Base-by-base conservation (phyloP, 805 yeast genomes). In the Saccharomyces jurei region DNA sequence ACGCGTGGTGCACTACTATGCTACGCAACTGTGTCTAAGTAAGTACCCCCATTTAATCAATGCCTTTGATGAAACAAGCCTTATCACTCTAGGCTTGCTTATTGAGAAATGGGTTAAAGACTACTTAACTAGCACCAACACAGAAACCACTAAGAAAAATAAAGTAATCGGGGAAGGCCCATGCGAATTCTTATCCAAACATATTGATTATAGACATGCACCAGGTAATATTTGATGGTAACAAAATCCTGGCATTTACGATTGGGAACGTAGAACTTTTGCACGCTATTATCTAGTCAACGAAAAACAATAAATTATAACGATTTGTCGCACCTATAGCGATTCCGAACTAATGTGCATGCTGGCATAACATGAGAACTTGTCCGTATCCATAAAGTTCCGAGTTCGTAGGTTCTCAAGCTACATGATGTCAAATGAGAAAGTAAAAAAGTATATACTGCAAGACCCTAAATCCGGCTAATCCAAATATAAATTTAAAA, bases 101-200 rank as follows among this genome's bases (percentile, higher is more conserved):
- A 60, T 74, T 21, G 77, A 74, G 36, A 59, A 70, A 49, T 73
- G 76, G 77, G 60, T 71, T 2, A 65, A 64, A 14, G 73, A 71
- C 47, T 67, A 58, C 48, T 47, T 68, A 36, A 54, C 52, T 13
- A 49, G 54, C 21, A 36, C 49, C 32, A 50, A 51, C 9, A 27
- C 27, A 14, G 56, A 49, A 2, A 56, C 54, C 3, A 49, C 21
- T 11, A 58, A 49, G 8, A 30, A 46, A 26, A 26, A 26, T 25
- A 25, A 36, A 21, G 22, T 52, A n/a, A 41, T 60, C 41, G 56
- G 59, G 2, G 32, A 49, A 26, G 67, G 64, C 2, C 60, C 65
- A 6, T 60, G 67, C 1, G 59, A 60, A 46, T 41, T 57, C 46
- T 41, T 66, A 22, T 58, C 65, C 27, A 66, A 64, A 41, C 53